Evolutionary conservation across 805 yeast genomes (phyloP).

Genomic region (Yamadazyma sp.): DNA sequence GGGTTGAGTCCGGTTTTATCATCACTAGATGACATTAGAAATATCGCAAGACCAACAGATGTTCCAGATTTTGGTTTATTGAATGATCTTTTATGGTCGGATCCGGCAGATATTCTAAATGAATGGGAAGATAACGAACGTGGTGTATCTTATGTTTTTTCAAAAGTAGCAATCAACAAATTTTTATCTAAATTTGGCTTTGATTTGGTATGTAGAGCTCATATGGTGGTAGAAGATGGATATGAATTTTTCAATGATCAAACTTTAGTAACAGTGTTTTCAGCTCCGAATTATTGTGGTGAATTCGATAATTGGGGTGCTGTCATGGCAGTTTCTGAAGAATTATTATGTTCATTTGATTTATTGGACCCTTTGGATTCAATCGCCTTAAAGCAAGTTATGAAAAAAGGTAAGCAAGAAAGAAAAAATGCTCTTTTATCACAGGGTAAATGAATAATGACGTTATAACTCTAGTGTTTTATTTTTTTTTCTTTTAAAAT

Average conservation of each 20-base stretch:
- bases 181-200: conserved; percentile 71
- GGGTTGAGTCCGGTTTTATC: conserved; percentile 75
- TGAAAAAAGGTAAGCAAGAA: conserved; percentile 91
- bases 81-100: conserved; percentile 79
- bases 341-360: conserved; percentile 88
- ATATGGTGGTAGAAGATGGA: conserved; percentile 89
- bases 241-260: conserved; percentile 78
- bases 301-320: conserved; percentile 86
- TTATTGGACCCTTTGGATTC: conserved; percentile 91
- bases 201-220: conserved; percentile 81
- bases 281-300: conserved; percentile 84
- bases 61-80: conserved; percentile 81
- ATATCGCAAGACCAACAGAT: conserved; percentile 78
- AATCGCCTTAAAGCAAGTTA: conserved; percentile 87
- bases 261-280: conserved; percentile 72
- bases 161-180: conserved; percentile 75
- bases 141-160: conserved; percentile 79
- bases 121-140: conserved; percentile 90
- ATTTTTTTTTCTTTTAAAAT: no score
- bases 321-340: conserved; percentile 94
- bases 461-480: no score
- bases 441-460: neutral
- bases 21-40: conserved; percentile 70
- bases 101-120: conserved; percentile 77
- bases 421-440: conserved; percentile 52